Evolutionary conservation across 306 rosid species (phyloP), one percentile per base, ranked within the genome.

Genomic region (Gillenia trifoliata): DNA sequence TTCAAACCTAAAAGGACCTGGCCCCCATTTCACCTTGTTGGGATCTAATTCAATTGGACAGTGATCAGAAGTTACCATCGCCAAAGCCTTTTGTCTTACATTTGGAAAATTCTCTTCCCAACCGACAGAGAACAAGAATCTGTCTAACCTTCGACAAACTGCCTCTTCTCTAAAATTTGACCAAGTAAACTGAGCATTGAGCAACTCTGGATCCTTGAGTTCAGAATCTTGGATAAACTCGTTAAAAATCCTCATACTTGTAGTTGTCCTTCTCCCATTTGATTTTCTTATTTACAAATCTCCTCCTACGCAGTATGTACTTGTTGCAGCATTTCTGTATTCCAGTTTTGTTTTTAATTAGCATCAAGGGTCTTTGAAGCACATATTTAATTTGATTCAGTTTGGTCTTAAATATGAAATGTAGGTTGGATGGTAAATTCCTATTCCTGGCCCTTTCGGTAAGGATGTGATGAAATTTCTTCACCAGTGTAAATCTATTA

Each of bases 141-240:
- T 62, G 7, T 16, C 41, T 26, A 16, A 6, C 2, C 66, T 62
- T 3, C 1, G 3, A 7, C n/a, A 26, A 7, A 15, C 22, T 3
- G 1, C 1, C 1, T 29, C 4, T 15, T 29, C 38, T 33, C 22
- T 0, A 5, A 16, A 62, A 0, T 16, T 62, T 0, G 38, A 29
- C 11, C 66, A 62, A 15, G 66, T 62, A 1, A 62, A 62, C 8
- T 62, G 3, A 13, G 66, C 5, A 1, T 62, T 62, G 3, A 2
- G n/a, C 20, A 62, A 0, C 0, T 12, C 3, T 1, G 4, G 40
- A 30, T 16, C 66, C 0, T 3, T 0, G 10, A 62, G 3, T 0
- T 8, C 41, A 4, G 10, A 4, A 1, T 62, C 66, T 2, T 8
- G 10, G 7, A 62, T 62, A 30, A 62, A 62, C 0, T 30, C 1